Conservation (phyloP, 306 rosid genomes). For the Inga laurina region DNA sequence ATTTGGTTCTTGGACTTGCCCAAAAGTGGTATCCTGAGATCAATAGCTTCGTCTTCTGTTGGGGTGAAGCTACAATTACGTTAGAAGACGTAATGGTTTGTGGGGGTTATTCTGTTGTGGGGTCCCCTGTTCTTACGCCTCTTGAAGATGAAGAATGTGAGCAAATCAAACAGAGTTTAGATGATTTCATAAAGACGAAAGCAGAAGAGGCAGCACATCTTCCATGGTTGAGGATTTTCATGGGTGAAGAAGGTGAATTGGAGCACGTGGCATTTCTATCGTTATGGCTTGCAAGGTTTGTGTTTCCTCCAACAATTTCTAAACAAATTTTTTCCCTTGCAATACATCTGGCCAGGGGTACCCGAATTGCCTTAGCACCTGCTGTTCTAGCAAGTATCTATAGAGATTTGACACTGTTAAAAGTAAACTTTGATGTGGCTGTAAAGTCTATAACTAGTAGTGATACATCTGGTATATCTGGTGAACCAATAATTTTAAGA, state of each 20-base stretch:
- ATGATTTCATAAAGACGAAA: neutral
- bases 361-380: constrained; percentile 55
- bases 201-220: constrained; percentile 23
- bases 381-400: constrained; percentile 52
- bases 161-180: constrained; percentile 14
- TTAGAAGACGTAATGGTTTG: constrained; percentile 52
- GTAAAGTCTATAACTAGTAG: too few relatives aligned
- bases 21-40: constrained; percentile 45
- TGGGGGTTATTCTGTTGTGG: constrained; percentile 49
- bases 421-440: neutral
- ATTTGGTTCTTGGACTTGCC: constrained; percentile 38
- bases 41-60: constrained; percentile 52
- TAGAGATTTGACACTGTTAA: constrained; percentile 35
- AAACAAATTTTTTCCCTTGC: constrained; percentile 46
- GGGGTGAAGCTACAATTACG: constrained; percentile 63
- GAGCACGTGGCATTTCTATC: constrained; percentile 57
- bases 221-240: constrained; percentile 49
- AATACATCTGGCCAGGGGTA: constrained; percentile 49
- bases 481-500: neutral
- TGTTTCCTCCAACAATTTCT: constrained; percentile 31
- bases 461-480: neutral
- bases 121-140: constrained; percentile 26
- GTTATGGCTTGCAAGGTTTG: constrained; percentile 57
- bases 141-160: constrained; percentile 18
- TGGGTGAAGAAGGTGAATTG: constrained; percentile 33